Base-by-base conservation (phyloP, 208 protist species). In the Trypanosoma avium region DNA sequence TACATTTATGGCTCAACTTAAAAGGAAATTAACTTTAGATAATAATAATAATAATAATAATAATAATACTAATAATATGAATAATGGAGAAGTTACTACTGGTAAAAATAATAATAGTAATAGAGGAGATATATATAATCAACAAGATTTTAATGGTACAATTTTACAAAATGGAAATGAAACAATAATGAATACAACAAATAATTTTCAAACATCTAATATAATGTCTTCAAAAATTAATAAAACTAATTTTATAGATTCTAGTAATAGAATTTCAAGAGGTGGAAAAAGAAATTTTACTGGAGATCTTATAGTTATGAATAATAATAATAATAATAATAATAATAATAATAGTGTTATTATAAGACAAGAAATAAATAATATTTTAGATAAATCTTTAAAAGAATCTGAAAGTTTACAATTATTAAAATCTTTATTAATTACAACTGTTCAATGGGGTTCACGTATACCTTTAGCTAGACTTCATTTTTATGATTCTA, bases 1-100 rank as follows among this genome's bases (percentile, higher is more conserved):
- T 58, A 93, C 87, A 4, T 53, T 93, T 33, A 70, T 84, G 58
- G 75, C 69, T 1, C 77, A 91, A 40, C 69, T 93, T 10, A 72
- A 68, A 58, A 24, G 62, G 45, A 65, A 68, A 50, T 43, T 70
- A n/a, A 36, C n/a, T 8, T 15, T 55, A 36, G 38, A 53, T 24
- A 24, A 24, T 47, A 26, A 49, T 12, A 26, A 43, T 9, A 27
- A 26, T 40, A 26, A 36, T 52, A 30, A 24, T 2, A 30, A 35
- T 32, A 30, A 4, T 21, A n/a, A 19, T 24, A 26, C 12, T 42
- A 19, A 36, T 17, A 47, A 22, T n/a, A n/a, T n/a, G n/a, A n/a
- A n/a, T n/a, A n/a, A n/a, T n/a, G n/a, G n/a, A n/a, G n/a, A n/a
- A n/a, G n/a, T n/a, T n/a, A n/a, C n/a, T n/a, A n/a, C n/a, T 24